These are phyloP conservation scores for Lathyrus sativus DNA, from an alignment of 306 rosid species.

Conservation along the genomic window DNA sequence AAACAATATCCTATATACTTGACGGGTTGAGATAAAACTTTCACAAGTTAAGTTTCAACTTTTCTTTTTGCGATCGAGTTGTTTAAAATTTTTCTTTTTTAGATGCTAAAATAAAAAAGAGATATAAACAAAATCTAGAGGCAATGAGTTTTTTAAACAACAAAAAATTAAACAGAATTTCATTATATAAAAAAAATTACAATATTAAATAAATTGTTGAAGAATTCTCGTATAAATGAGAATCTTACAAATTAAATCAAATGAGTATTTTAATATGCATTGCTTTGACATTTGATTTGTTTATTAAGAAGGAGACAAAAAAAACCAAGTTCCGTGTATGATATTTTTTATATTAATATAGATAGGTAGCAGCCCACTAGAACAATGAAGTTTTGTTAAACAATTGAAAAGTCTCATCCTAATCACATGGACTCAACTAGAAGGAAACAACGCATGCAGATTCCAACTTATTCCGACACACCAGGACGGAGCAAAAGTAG, in stretches of 20 bases:
- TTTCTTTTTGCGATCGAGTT: too few relatives aligned
- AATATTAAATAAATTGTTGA: neutral
- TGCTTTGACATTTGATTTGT: neutral
- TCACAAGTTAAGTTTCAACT: neutral
- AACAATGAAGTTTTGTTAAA: neutral
- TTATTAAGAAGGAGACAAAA: neutral
- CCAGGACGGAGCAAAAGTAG: conserved; percentile 1
- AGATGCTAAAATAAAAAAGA: too few relatives aligned
- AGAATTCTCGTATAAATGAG: neutral
- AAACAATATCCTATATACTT: neutral
- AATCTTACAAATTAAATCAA: neutral
- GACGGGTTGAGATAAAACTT: conserved; percentile 1
- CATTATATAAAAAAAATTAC: neutral
- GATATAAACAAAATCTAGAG: too few relatives aligned
- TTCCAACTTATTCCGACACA: neutral
- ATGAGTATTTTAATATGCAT: neutral
- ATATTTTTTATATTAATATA: neutral
- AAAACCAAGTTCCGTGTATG: neutral
- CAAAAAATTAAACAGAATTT: too few relatives aligned
- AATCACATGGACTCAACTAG: neutral
- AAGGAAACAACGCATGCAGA: conserved; percentile 25
- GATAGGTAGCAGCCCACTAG: conserved; percentile 30
- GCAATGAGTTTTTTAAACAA: too few relatives aligned
- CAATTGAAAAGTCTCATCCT: neutral
- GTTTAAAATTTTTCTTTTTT: too few relatives aligned